phyloP scores from a whole-genome alignment of 441 rosid species.

The Erodium texanum region DNA sequence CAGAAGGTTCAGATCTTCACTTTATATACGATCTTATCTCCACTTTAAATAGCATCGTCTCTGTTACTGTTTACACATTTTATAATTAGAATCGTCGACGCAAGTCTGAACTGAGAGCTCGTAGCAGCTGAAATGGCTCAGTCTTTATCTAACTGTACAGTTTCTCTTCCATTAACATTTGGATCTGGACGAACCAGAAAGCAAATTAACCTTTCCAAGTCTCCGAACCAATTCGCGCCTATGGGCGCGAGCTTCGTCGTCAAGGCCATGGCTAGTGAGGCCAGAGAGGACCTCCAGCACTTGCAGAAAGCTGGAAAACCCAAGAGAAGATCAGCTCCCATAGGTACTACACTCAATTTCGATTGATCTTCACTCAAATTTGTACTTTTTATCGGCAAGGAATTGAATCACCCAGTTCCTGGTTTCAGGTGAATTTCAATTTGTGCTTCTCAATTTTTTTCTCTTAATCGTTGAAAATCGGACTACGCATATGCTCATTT shows the following conservation, averaged over 20 bases:
- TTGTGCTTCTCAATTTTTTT: too few species aligned
- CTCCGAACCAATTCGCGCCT: not conserved
- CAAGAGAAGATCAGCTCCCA: slow-evolving; percentile 30
- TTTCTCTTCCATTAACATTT: not conserved
- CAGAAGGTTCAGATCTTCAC: not conserved
- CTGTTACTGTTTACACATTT: not conserved
- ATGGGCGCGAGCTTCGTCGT: not conserved
- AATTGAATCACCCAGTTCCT: not conserved
- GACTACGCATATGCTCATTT: not conserved
- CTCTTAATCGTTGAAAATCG: not conserved
- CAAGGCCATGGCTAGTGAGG: slow-evolving; percentile 20
- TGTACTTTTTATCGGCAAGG: not conserved
- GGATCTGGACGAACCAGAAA: not conserved
- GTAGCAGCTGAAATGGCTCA: not conserved
- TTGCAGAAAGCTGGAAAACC: slow-evolving; percentile 28
- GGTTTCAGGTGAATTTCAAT: not conserved
- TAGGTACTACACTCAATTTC: too few species aligned
- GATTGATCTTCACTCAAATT: not conserved
- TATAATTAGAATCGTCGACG: not conserved
- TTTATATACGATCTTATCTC: not conserved
- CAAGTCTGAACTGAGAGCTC: not conserved
- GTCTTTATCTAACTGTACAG: not conserved
- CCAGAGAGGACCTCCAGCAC: slow-evolving; percentile 39
- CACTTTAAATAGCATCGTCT: not conserved
- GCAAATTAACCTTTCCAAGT: too few species aligned